A percentile compares a stretch with the other conserved stretches of the same genome.
Evolutionary conservation across 176 grass and related monocot genomes (phyloP).

Genomic region (Tillandsia leiboldiana): DNA sequence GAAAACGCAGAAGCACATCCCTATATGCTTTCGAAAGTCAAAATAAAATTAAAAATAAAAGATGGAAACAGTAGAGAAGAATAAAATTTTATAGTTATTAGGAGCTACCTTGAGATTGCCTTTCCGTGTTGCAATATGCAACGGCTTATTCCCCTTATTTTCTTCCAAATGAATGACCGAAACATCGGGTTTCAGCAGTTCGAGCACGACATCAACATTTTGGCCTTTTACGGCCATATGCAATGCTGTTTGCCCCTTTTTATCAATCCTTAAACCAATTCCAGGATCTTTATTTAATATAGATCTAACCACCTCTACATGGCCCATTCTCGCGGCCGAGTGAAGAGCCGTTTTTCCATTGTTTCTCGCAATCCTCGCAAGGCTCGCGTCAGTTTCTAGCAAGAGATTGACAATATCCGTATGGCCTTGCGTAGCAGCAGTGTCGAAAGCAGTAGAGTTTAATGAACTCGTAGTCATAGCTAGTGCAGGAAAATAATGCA

Average conservation of each 20-base stretch:
- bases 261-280: conserved; percentile 82
- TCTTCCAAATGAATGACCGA: conserved; percentile 74
- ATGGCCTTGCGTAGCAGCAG: conserved; percentile 80
- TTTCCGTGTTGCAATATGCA: conserved; percentile 91
- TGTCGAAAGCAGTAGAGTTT: conserved; percentile 92
- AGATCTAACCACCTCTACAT: conserved; percentile 69
- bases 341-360: conserved; percentile 88
- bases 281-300: conserved; percentile 75
- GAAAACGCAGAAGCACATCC: no score
- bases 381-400: conserved; percentile 73
- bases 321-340: conserved; percentile 94
- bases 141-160: conserved; percentile 69
- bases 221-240: conserved; percentile 96
- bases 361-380: conserved; percentile 75
- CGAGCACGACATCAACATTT: conserved; percentile 65
- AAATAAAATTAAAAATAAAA: not conserved
- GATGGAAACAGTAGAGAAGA: not conserved
- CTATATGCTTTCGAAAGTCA: not conserved
- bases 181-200: conserved; percentile 63
- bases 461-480: conserved; percentile 89
- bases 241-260: conserved; percentile 84
- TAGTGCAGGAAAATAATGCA: conserved; percentile 60
- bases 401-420: conserved; percentile 79
- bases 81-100: not conserved
- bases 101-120: conserved; percentile 52